Conservation (phyloP, 441 rosid species). For the Francoa sonchifolia region DNA sequence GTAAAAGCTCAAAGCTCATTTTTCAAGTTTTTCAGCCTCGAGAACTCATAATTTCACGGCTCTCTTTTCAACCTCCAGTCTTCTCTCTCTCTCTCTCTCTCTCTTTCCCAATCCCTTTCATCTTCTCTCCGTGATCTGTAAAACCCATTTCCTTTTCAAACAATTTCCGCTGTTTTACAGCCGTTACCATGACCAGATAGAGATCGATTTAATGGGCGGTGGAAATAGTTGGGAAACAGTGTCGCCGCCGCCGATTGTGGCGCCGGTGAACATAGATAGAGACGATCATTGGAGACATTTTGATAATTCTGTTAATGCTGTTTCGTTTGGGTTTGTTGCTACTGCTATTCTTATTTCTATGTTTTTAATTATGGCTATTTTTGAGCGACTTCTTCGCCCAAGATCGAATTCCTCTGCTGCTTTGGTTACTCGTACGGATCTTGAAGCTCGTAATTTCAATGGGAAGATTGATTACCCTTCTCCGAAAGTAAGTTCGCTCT, state of each 20-base stretch:
- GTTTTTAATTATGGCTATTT: conserved; percentile 48
- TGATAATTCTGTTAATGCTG: conserved; percentile 49
- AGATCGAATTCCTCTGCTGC: conserved; percentile 13
- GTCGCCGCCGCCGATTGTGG: conserved; percentile 14
- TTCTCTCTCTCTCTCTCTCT: too few species aligned
- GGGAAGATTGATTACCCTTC: conserved; percentile 23
- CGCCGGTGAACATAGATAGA: conserved; percentile 22
- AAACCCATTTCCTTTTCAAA: too few species aligned
- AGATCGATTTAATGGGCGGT: too few species aligned
- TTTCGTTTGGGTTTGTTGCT: conserved; percentile 51
- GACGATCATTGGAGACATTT: conserved; percentile 35
- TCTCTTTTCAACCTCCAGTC: too few species aligned
- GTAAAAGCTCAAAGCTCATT: too few species aligned
- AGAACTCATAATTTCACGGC: too few species aligned
- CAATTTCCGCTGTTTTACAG: too few species aligned
- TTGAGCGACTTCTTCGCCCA: conserved; percentile 38
- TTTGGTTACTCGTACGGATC: conserved; percentile 16
- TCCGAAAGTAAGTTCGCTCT: conserved; percentile 22
- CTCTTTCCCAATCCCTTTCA: too few species aligned
- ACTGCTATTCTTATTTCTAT: conserved; percentile 49
- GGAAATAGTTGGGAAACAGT: conserved; percentile 21
- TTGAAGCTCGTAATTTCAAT: conserved; percentile 19
- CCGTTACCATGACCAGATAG: too few species aligned
- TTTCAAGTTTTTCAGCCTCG: too few species aligned
- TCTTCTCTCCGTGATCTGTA: too few species aligned